Conservation (phyloP, 495 filamentous ascomycete species). For the Acidiella bohemica region DNA sequence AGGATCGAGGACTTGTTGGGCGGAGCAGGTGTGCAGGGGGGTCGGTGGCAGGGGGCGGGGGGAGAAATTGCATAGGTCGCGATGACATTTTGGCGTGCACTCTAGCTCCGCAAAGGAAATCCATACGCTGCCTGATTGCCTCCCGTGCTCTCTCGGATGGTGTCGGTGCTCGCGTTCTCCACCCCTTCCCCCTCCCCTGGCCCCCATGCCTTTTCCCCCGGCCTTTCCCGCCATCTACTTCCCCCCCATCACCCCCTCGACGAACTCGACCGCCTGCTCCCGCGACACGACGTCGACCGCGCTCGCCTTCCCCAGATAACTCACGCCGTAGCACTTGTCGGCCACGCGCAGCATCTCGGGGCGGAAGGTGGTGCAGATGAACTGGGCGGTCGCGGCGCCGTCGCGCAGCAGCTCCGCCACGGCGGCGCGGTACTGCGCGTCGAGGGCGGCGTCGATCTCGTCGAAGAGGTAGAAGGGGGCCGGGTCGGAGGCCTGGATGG, state of each 20-base stretch:
- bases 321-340: conserved; percentile 94
- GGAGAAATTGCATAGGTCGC: too few relatives aligned
- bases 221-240: too few relatives aligned
- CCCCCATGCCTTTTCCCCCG: too few relatives aligned
- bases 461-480: conserved; percentile 98
- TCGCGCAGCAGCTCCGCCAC: conserved; percentile 65
- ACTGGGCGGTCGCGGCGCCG: conserved; percentile 33
- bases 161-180: too few relatives aligned
- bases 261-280: conserved; percentile 83
- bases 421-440: conserved; percentile 92
- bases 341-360: conserved; percentile 93
- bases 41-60: too few relatives aligned
- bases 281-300: conserved; percentile 76
- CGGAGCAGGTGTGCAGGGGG: too few relatives aligned
- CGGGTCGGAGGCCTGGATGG: conserved; percentile 95
- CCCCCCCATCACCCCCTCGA: conserved; percentile 59
- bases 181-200: too few relatives aligned
- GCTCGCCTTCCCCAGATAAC: conserved; percentile 85
- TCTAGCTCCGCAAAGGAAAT: too few relatives aligned
- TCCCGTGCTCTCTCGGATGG: too few relatives aligned
- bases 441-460: conserved; percentile 96
- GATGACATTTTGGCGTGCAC: too few relatives aligned
- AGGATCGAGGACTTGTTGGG: too few relatives aligned
- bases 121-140: too few relatives aligned
- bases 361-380: conserved; percentile 83